Evolutionary conservation across 257 asterid genomes (phyloP), one percentile per base, ranked within the genome.

Genomic region (Przewalskia tangutica): DNA sequence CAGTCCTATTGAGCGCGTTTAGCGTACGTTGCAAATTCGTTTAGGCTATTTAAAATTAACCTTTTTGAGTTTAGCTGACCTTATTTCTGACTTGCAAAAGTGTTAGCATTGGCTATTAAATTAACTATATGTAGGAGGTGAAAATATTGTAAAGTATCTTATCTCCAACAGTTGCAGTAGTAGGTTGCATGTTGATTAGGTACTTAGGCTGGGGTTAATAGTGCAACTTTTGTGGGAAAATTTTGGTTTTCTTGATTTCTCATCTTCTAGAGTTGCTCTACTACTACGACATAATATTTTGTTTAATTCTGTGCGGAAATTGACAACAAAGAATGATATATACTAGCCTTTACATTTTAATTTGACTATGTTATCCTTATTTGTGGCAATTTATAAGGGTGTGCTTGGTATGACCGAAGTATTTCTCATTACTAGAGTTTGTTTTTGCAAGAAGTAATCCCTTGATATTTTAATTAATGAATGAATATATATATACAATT

Each of bases 231-330:
- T 70, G 84, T 87, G 93, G 96, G 89, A 88, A 89, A 85, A 82
- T 92, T 92, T 94, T 94, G 97, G 66, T 86, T 71, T 73, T 71
- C 68, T 54, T 67, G 83, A 82, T 87, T 93, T 88, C 90, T 96
- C 91, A 80, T 86, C 34, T 58, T 83, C 51, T 32, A 48, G 84
- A 70, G 87, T 81, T 82, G 89, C 88, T 77, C 88, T 77, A 81
- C 82, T 84, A 23, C 80, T 36, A 65, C 51, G 62, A 70, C 53
- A 32, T 66, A 84, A 82, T 67, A 51, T 86, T 85, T 84, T 84
- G 87, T 81, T 84, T 71, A 84, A 81, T 83, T 79, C 2, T n/a
- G 65, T 17, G 58, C 62, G 23, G 62, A 56, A 55, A 55, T 55
- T 17, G 23, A 55, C 62, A 6, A 17, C n/a, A 55, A 55, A 14